Base-by-base conservation (phyloP, 2,329 filamentous ascomycete genomes). In the Botrytis sinoallii region DNA sequence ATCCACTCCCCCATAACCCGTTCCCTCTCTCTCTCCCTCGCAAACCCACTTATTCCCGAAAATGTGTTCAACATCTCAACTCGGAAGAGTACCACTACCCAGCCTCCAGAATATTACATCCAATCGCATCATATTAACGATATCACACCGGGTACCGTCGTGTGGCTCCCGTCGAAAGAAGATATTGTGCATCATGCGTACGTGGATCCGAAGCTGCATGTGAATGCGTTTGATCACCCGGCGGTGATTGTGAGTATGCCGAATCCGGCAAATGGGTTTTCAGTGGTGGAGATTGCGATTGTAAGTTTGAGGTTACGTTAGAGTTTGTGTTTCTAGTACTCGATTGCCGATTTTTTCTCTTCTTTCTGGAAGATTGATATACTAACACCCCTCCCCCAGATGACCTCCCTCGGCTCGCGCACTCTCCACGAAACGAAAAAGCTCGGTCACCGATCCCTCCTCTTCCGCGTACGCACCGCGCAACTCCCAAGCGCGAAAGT, bases 201-300 rank as follows among this genome's bases (percentile, higher is more conserved):
- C 18, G 57, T 70, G 1, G 71, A 73, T 70, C 35, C 64, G 6
- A 40, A 61, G 10, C 35, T 73, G 22, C 71, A 73, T 35, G 42
- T 44, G 1, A 70, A 70, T 70, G 71, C 71, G 7, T 73, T 70
- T 38, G 71, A 73, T 52, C 71, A 73, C 29, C 71, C 71, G 20
- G 71, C 71, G 2, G 57, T 73, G 1, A 57, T 73, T 6, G 25
- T 73, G 20, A 70, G 40, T 32, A 35, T 40, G 32, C 65, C 65
- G 20, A 61, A 48, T 32, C 42, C 65, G 7, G 18, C 63, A 10
- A 52, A 44, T 55, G 38, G 35, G 7, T 32, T 44, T 20, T 35
- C 35, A 6, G 40, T 70, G 6, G 71, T 70, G 8, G 65, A 70
- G 42, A 61, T 73, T 52, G 64, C 65, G 32, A 63, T 73, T 44